Percentiles rank a stretch among this genome's conserved stretches.
These are phyloP conservation scores for Pseudomonodictys pantanalensis DNA, from an alignment of 495 filamentous ascomycete genomes.

Conservation along the genomic window DNA sequence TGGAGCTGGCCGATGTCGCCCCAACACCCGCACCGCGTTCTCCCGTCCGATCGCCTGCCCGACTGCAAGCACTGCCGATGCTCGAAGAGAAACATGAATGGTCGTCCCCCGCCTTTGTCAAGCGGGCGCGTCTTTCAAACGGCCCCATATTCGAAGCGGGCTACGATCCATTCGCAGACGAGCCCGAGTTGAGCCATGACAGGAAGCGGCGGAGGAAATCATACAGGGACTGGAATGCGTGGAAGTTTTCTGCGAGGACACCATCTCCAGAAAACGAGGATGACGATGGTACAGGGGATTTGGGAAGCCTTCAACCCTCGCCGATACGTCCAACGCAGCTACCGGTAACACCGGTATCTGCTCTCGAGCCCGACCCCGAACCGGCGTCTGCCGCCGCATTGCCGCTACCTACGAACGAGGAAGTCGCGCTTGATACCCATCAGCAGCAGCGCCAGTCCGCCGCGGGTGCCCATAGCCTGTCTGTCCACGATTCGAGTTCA, in stretches of 20 bases:
- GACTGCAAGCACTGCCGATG: background rate
- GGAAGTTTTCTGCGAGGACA: conserved; percentile 67
- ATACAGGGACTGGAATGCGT: conserved; percentile 61
- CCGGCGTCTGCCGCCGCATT: conserved; percentile 1
- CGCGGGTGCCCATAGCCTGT: background rate
- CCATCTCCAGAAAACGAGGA: conserved; percentile 60
- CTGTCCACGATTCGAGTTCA: too few species aligned
- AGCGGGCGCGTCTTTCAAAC: conserved; percentile 59
- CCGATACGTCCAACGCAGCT: conserved; percentile 8
- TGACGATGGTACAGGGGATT: conserved; percentile 31
- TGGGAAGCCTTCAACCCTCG: conserved; percentile 18
- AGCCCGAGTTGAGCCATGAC: conserved; percentile 58
- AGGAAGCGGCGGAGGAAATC: conserved; percentile 69
- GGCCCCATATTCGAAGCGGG: conserved; percentile 56
- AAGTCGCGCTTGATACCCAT: background rate
- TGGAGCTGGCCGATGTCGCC: conserved; percentile 24
- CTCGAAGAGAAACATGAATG: conserved; percentile 42
- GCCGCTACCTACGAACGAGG: background rate
- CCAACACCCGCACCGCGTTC: conserved; percentile 14
- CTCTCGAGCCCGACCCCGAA: background rate
- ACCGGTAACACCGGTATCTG: conserved; percentile 6
- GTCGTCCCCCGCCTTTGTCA: conserved; percentile 75
- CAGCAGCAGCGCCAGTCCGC: background rate
- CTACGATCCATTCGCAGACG: conserved; percentile 67
- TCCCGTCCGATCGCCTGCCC: conserved; percentile 10